Percentiles rank a stretch among this genome's conserved stretches.
Conservation (phyloP, 176 grass and related monocot species). For the Tillandsia leiboldiana region DNA sequence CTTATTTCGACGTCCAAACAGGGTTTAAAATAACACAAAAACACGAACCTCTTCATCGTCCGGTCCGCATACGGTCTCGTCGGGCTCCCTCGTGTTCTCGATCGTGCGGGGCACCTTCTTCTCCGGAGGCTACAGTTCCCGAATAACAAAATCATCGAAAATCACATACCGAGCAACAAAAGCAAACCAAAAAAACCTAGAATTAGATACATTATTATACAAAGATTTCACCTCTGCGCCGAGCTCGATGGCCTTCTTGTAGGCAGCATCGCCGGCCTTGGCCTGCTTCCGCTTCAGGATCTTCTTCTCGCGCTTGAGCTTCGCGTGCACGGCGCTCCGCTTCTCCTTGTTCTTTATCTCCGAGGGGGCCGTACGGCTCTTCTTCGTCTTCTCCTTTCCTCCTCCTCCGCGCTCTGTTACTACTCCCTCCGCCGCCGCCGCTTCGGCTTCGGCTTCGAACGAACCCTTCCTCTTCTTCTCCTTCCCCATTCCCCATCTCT, state of each 20-base stretch:
- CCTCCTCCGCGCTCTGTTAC: too few species aligned
- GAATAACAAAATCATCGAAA: slow-evolving; percentile 1
- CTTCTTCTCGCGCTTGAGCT: slow-evolving; percentile 86
- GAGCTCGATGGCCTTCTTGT: slow-evolving; percentile 49
- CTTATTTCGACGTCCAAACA: too few species aligned
- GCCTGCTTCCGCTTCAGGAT: slow-evolving; percentile 55
- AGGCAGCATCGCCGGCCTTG: slow-evolving; percentile 31
- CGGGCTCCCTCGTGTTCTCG: too few species aligned
- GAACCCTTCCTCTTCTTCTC: slow-evolving; percentile 37
- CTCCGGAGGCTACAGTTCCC: too few species aligned
- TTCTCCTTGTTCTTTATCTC: too few species aligned
- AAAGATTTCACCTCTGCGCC: slow-evolving; percentile 51
- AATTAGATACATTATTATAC: not conserved
- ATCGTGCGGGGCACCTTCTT: too few species aligned
- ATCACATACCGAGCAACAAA: not conserved
- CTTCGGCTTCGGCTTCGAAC: slow-evolving; percentile 2
- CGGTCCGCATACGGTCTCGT: too few species aligned
- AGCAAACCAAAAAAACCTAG: not conserved
- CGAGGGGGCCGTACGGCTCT: too few species aligned
- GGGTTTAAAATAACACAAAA: too few species aligned
- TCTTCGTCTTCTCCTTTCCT: too few species aligned
- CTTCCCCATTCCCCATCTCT: slow-evolving; percentile 15
- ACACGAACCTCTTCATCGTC: too few species aligned
- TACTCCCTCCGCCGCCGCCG: not conserved
- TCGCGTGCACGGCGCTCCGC: slow-evolving; percentile 58